These are phyloP conservation scores for Halteria grandinella DNA, from an alignment of 73 alveolate species.

Conservation along the genomic window DNA sequence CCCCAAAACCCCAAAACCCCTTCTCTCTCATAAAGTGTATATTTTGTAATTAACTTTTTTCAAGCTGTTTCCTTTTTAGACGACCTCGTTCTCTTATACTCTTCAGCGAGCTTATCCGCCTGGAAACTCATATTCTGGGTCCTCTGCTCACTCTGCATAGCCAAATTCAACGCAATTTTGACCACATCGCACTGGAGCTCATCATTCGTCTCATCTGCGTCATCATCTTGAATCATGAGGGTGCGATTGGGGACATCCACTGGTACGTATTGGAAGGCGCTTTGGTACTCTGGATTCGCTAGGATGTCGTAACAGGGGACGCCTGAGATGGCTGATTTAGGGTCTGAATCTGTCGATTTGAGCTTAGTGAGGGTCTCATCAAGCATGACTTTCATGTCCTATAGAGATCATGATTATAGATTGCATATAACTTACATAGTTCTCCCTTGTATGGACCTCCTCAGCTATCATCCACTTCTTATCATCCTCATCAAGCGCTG, in stretches of 20 bases:
- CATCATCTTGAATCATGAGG: constrained; percentile 39
- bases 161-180: constrained; percentile 35
- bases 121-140: constrained; percentile 21
- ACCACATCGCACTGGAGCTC: constrained; percentile 30
- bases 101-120: not conserved
- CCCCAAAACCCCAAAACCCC: too few relatives aligned
- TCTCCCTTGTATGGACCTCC: constrained; percentile 44
- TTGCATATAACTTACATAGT: not conserved
- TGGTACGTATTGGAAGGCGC: constrained; percentile 51
- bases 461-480: constrained; percentile 41
- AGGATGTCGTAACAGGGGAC: constrained; percentile 55
- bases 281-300: constrained; percentile 56
- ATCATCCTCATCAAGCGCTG: constrained; percentile 41
- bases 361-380: constrained; percentile 30
- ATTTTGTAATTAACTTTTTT: too few relatives aligned
- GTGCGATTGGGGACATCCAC: constrained; percentile 34
- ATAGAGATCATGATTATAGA: not conserved
- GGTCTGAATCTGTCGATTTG: not conserved
- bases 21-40: too few relatives aligned
- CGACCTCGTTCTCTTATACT: constrained; percentile 7
- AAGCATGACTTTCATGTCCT: constrained; percentile 25
- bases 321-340: not conserved
- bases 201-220: constrained; percentile 36
- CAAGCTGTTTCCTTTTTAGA: too few relatives aligned
- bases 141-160: constrained; percentile 15